Conservation (phyloP, 2,329 filamentous ascomycete genomes). For the Pseudogymnoascus sp. region DNA sequence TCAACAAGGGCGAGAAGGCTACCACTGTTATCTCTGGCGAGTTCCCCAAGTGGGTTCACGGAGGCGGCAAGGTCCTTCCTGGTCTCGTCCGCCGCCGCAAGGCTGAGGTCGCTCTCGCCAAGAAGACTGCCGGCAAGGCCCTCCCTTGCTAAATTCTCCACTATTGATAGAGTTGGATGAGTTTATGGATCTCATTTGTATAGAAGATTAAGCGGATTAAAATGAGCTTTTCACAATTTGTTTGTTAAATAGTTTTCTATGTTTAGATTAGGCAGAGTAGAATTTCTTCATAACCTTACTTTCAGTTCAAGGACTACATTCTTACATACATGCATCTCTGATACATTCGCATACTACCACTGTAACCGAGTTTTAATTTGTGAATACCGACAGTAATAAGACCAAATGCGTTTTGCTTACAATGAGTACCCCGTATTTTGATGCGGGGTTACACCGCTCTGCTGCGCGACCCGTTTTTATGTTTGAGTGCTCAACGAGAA, state of each 20-base stretch:
- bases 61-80: slow-evolving; percentile 32
- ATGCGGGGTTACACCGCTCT: not conserved
- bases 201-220: not conserved
- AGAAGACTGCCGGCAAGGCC: slow-evolving; percentile 14
- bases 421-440: not conserved
- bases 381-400: not conserved
- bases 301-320: not conserved
- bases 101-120: slow-evolving; percentile 38
- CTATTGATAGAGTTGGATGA: not conserved
- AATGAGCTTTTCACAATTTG: not conserved
- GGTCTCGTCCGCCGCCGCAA: slow-evolving; percentile 37
- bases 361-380: not conserved
- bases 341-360: not conserved
- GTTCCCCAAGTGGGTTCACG: slow-evolving; percentile 42
- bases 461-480: no score
- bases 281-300: not conserved
- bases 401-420: not conserved
- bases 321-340: not conserved
- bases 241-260: not conserved
- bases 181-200: not conserved
- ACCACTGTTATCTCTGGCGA: slow-evolving; percentile 37
- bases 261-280: not conserved
- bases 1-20: slow-evolving; percentile 38
- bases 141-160: not conserved
- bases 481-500: no score